Evolutionary conservation across 208 protist genomes (phyloP).

Genomic region (Tetramitus jugosus): DNA sequence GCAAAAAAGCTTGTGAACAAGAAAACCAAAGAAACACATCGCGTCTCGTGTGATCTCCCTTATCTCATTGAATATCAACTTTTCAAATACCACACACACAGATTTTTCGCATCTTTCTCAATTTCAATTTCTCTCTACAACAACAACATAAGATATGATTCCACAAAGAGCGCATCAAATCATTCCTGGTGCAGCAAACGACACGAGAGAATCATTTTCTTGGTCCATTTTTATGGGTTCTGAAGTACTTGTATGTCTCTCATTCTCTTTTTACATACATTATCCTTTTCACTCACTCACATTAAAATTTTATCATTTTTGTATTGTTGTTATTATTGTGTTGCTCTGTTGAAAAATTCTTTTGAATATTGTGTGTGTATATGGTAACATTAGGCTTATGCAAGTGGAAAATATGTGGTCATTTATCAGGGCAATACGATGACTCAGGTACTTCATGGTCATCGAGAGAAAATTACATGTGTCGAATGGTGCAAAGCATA

Average conservation of each 20-base stretch:
- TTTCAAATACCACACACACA: not conserved
- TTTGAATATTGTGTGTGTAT: too few species aligned
- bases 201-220: not conserved
- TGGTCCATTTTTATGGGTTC: not conserved
- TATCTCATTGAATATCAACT: not conserved
- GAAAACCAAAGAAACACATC: not conserved
- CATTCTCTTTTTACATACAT: too few species aligned
- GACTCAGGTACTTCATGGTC: constrained; percentile 1
- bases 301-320: too few species aligned
- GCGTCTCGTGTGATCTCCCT: not conserved
- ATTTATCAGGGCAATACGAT: not conserved
- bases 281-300: too few species aligned
- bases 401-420: constrained; percentile 12
- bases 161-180: not conserved
- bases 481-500: not conserved
- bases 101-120: not conserved
- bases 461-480: not conserved
- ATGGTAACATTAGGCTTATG: not conserved
- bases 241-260: too few species aligned
- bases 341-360: too few species aligned
- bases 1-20: too few species aligned
- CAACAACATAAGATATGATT: not conserved
- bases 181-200: not conserved
- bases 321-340: too few species aligned
- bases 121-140: not conserved